Evolutionary conservation across 176 grass and related monocot species (phyloP), one percentile per base, ranked within the genome.

Genomic region (Musa beccarii): DNA sequence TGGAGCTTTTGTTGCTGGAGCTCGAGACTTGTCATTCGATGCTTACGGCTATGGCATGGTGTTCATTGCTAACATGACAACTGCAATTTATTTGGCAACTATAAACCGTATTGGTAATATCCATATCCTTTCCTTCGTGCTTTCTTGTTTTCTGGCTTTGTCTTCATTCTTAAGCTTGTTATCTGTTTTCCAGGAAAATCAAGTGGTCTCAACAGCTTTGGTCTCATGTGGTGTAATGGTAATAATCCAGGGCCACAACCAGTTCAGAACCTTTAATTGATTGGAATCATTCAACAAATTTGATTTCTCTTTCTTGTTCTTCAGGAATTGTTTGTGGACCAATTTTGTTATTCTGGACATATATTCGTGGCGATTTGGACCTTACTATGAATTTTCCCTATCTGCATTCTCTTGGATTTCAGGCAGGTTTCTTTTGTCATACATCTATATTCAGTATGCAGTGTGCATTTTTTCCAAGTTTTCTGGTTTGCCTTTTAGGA

Each of bases 181-280:
- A 69, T 80, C 76, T 29, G 49, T 70, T 67, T 84, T 80, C 5
- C 59, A 99, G 96, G 96, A 62, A 99, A 99, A 87, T 92, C 89
- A 20, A 99, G 96, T 29, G 89, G 96, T 11, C 79, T 99, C 20
- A 99, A 89, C 82, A 99, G 85, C 85, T 99, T 99, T 92, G 96
- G 96, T 76, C 79, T 99, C 75, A 99, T 99, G 96, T 99, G 96
- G 96, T 99, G 96, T 83, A 99, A 99, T 80, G 96, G 96, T 99
- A 92, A 68, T 68, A 62, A 68, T 59, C 26, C 59, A 64, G 28
- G 3, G 1, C 43, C 13, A 51, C 9, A 1, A 10, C 8, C 2
- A 16, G 10, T 52, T 53, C 24, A 10, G 61, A 64, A 23, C 21
- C 4, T 52, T 11, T 23, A 24, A 51, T 52, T 53, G 59, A 64